These are phyloP conservation scores for Claviceps africana DNA, from an alignment of 2,329 filamentous ascomycete genomes.

Conservation along the genomic window DNA sequence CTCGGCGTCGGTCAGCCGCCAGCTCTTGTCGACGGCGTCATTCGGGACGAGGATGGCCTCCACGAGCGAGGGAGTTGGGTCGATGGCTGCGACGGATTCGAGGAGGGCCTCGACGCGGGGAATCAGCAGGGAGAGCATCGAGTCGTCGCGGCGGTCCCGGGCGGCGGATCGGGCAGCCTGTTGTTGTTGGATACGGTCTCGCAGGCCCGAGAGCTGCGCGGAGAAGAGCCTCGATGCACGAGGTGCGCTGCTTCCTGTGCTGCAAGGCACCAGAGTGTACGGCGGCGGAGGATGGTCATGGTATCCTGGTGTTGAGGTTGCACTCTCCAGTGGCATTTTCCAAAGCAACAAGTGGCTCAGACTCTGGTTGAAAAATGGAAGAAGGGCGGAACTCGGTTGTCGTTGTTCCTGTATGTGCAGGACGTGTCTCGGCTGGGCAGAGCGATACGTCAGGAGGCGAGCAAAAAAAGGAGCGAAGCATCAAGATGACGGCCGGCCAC, in stretches of 20 bases:
- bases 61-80: slow-evolving; percentile 19
- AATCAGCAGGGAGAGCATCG: slow-evolving; percentile 24
- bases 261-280: background rate
- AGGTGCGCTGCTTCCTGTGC: background rate
- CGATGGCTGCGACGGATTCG: slow-evolving; percentile 20
- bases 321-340: background rate
- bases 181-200: slow-evolving; percentile 22
- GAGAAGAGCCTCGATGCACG: slow-evolving; percentile 16
- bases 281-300: background rate
- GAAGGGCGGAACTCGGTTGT: background rate
- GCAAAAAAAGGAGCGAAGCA: background rate
- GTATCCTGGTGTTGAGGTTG: background rate
- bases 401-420: background rate
- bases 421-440: background rate
- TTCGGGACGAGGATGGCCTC: slow-evolving; percentile 33
- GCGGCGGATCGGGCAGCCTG: slow-evolving; percentile 19
- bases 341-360: background rate
- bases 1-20: slow-evolving; percentile 21
- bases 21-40: slow-evolving; percentile 22
- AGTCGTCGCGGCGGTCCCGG: slow-evolving; percentile 24
- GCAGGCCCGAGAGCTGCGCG: slow-evolving; percentile 22
- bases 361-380: background rate
- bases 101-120: slow-evolving; percentile 30
- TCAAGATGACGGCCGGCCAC: background rate
- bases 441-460: background rate